These are phyloP conservation scores for Pleurotus sapidus DNA, from an alignment of 768 basidiomycete genomes.

Conservation along the genomic window DNA sequence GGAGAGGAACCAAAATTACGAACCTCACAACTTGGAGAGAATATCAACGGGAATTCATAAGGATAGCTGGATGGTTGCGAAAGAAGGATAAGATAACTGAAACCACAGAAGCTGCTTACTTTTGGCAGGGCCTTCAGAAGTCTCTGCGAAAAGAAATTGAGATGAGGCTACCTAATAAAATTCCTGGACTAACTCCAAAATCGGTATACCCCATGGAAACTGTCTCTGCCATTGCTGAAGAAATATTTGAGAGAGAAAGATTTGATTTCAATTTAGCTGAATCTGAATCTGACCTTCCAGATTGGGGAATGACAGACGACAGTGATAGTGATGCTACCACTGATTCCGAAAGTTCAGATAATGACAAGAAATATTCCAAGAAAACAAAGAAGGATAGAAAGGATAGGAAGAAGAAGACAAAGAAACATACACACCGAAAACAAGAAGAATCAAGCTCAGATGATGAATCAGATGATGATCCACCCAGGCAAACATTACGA, in stretches of 20 bases:
- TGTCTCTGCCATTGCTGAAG: not conserved
- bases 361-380: not conserved
- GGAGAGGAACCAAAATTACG: not conserved
- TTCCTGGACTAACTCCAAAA: not conserved
- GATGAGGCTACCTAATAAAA: not conserved
- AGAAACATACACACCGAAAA: not conserved
- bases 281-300: constrained; percentile 9
- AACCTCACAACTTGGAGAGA: constrained; percentile 7
- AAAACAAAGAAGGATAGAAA: not conserved
- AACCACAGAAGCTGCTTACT: constrained; percentile 6
- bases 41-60: constrained; percentile 7
- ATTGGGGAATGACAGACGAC: not conserved
- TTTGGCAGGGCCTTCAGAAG: constrained; percentile 11
- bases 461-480: constrained; percentile 7
- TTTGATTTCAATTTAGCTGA: constrained; percentile 8
- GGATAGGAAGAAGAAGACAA: not conserved
- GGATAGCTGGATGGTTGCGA: constrained; percentile 11
- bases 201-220: not conserved
- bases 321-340: not conserved
- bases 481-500: not conserved
- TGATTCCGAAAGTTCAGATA: not conserved
- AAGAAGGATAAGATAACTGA: constrained; percentile 9
- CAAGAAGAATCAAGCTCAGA: not conserved
- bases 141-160: not conserved
- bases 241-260: constrained; percentile 6